Conservation (phyloP, 129 eudicot genomes). For the Lactuca saligna region DNA sequence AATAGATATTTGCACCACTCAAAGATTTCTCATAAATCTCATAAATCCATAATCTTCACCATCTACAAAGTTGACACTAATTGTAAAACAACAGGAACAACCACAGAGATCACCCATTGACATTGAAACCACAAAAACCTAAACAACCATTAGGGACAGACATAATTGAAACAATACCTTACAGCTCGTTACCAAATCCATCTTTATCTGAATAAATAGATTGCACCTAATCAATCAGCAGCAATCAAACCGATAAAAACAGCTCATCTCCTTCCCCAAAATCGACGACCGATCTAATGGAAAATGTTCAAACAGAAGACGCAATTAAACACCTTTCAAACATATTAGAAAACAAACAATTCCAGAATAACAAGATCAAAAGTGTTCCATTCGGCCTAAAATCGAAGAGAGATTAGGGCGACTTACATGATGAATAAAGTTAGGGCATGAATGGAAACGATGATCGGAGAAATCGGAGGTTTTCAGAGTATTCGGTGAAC, state of each 20-base stretch:
- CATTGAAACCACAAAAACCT: background rate
- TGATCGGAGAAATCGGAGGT: constrained; percentile 17
- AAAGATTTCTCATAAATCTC: background rate
- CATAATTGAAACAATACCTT: constrained; percentile 51
- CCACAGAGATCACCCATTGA: constrained; percentile 1
- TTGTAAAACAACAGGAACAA: background rate
- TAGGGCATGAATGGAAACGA: constrained; percentile 12
- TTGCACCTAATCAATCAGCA: constrained; percentile 17
- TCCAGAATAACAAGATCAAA: background rate
- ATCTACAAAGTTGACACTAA: background rate
- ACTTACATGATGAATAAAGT: constrained; percentile 25
- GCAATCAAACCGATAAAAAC: constrained; percentile 24
- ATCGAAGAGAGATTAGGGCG: background rate
- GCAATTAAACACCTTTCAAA: background rate
- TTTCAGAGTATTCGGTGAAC: constrained; percentile 14
- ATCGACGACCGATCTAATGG: constrained; percentile 31
- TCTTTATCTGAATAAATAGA: constrained; percentile 21
- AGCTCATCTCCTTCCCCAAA: constrained; percentile 26
- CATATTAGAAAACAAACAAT: constrained; percentile 1
- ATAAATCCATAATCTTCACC: background rate
- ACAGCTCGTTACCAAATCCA: constrained; percentile 79
- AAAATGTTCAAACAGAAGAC: constrained; percentile 4
- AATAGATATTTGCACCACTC: constrained; percentile 11
- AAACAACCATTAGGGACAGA: background rate
- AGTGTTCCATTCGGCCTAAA: constrained; percentile 14